These are phyloP conservation scores for Meyerozyma carpophila DNA, from an alignment of 1,139 yeast species.

Conservation along the genomic window DNA sequence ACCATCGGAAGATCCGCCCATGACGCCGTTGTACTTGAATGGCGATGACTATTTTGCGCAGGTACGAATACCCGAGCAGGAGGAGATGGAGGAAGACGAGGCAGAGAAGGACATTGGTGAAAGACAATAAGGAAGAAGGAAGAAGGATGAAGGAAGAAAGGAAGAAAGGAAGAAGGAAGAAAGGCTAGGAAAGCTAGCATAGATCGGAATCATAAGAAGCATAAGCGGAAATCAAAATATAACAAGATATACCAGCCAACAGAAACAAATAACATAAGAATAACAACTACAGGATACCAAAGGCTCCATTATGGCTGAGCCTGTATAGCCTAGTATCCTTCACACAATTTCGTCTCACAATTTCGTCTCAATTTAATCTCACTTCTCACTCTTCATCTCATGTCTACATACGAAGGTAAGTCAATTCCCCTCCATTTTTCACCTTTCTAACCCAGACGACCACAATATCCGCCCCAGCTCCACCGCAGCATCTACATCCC, in stretches of 20 bases:
- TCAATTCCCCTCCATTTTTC: conserved; percentile 3
- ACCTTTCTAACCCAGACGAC: conserved; percentile 26
- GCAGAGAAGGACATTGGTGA: conserved; percentile 2
- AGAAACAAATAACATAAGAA: too few species aligned
- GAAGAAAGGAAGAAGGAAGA: too few species aligned
- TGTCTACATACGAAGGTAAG: conserved; percentile 45
- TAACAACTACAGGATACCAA: too few species aligned
- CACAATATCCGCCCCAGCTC: conserved; percentile 19
- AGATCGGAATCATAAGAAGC: too few species aligned
- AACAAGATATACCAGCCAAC: too few species aligned
- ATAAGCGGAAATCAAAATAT: too few species aligned
- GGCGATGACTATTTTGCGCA: conserved; percentile 1
- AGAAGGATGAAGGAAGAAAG: too few species aligned
- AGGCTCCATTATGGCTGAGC: too few species aligned
- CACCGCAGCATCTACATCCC: conserved; percentile 8
- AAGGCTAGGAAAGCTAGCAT: too few species aligned
- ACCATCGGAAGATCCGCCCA: conserved; percentile 40
- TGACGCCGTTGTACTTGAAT: conserved; percentile 40
- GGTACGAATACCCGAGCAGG: conserved; percentile 5
- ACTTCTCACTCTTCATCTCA: conserved; percentile 6
- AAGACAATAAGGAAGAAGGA: too few species aligned
- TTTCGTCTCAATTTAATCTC: background rate
- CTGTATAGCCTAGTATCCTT: too few species aligned
- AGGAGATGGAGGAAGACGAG: conserved; percentile 7
- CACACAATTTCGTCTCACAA: background rate